Conservation (phyloP, 805 yeast genomes). For the Candida orba region DNA sequence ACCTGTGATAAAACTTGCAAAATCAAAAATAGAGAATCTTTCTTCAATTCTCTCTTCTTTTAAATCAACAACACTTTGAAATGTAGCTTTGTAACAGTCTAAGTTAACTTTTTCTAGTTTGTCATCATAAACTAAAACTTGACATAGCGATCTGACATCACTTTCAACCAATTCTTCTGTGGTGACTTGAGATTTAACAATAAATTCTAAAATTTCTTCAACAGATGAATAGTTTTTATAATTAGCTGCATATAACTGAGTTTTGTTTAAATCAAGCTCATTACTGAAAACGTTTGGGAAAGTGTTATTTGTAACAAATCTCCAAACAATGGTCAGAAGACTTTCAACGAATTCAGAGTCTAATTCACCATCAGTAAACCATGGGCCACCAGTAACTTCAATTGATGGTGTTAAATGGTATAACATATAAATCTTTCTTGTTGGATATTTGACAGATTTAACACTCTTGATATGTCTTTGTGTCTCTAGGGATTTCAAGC, state of each 20-base stretch:
- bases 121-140: constrained; percentile 82
- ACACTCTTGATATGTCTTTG: constrained; percentile 83
- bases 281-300: constrained; percentile 62
- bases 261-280: constrained; percentile 19
- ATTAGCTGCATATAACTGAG: constrained; percentile 44
- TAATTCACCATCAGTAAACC: constrained; percentile 95
- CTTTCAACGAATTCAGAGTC: constrained; percentile 91
- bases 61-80: constrained; percentile 72
- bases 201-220: constrained; percentile 70
- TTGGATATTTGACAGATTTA: constrained; percentile 87
- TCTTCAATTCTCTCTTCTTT: constrained; percentile 29
- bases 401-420: constrained; percentile 89
- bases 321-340: constrained; percentile 78
- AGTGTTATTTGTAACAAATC: constrained; percentile 69
- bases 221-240: constrained; percentile 62
- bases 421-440: constrained; percentile 93
- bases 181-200: constrained; percentile 64
- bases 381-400: constrained; percentile 97
- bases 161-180: constrained; percentile 67
- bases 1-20: constrained; percentile 32
- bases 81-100: constrained; percentile 71
- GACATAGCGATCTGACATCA: constrained; percentile 79
- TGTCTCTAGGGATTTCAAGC: constrained; percentile 71
- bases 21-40: constrained; percentile 34
- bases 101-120: constrained; percentile 60